A percentile compares a stretch with the other conserved stretches of the same genome.
Conservation (phyloP, 208 protist species). For the Perkinsela sp. region DNA sequence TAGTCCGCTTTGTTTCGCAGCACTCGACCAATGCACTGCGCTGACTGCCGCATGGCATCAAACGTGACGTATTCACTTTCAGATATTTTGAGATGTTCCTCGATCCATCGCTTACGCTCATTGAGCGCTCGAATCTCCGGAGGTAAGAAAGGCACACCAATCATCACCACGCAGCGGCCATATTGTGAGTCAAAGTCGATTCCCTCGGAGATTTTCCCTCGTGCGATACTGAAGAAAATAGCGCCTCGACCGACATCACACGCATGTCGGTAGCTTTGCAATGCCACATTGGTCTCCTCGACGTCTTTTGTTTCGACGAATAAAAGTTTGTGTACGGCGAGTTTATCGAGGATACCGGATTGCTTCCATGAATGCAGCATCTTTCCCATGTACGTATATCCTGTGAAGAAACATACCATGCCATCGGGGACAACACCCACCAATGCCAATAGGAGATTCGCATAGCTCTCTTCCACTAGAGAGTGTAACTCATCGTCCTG, state of each 20-base stretch:
- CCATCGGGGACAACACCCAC: slow-evolving; percentile 81
- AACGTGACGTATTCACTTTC: slow-evolving; percentile 91
- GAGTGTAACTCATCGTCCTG: slow-evolving; percentile 33
- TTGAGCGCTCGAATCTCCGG: slow-evolving; percentile 59
- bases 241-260: slow-evolving; percentile 90
- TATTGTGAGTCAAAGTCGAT: slow-evolving; percentile 95
- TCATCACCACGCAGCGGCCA: slow-evolving; percentile 79
- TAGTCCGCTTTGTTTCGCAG: slow-evolving; percentile 97
- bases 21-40: slow-evolving; percentile 95
- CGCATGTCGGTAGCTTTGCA: slow-evolving; percentile 82
- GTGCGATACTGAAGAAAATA: slow-evolving; percentile 90
- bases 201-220: slow-evolving; percentile 87
- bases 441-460: slow-evolving; percentile 74
- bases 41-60: slow-evolving; percentile 88
- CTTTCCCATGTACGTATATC: slow-evolving; percentile 78
- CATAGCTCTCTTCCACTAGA: slow-evolving; percentile 79
- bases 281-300: slow-evolving; percentile 82
- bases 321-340: slow-evolving; percentile 81
- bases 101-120: slow-evolving; percentile 84
- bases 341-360: slow-evolving; percentile 60
- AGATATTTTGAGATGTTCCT: slow-evolving; percentile 74
- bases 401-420: slow-evolving; percentile 87
- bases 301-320: slow-evolving; percentile 91
- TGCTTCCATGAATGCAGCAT: slow-evolving; percentile 68
- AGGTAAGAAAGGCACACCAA: slow-evolving; percentile 84